phyloP scores from a whole-genome alignment of 1,139 yeast genomes.

The Williopsis jadinii region DNA sequence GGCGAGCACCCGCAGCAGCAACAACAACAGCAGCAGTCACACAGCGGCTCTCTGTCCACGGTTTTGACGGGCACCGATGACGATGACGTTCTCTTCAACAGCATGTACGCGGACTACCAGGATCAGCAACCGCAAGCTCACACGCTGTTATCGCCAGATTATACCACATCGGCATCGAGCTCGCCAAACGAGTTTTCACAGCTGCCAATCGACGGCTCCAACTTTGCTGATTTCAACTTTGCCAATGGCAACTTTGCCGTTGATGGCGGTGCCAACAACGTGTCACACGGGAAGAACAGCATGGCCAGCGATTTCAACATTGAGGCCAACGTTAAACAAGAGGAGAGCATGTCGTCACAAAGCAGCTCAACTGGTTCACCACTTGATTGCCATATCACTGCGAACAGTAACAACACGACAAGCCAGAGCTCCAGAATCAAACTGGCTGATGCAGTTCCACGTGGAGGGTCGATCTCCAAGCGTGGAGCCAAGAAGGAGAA shows the following conservation, averaged over 20 bases:
- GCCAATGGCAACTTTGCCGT: conserved; percentile 2
- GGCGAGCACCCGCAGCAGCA: conserved; percentile 8
- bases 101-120: conserved; percentile 3
- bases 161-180: conserved; percentile 13
- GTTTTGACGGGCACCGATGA: conserved; percentile 14
- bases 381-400: neutral
- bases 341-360: conserved; percentile 8
- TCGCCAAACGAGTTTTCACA: conserved; percentile 16
- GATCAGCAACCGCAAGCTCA: neutral
- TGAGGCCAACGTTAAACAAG: conserved; percentile 5
- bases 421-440: conserved; percentile 6
- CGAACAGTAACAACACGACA: conserved; percentile 1
- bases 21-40: conserved; percentile 5
- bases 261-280: neutral
- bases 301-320: no score
- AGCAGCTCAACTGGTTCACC: conserved; percentile 2
- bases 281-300: no score
- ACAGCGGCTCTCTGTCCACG: conserved; percentile 17
- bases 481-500: conserved; percentile 39
- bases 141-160: conserved; percentile 17
- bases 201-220: neutral
- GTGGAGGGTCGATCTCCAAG: conserved; percentile 17
- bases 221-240: conserved; percentile 9
- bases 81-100: conserved; percentile 9
- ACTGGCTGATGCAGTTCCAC: conserved; percentile 19